Evolutionary conservation across 768 basidiomycete species (phyloP).

Genomic region (Saitozyma podzolica): DNA sequence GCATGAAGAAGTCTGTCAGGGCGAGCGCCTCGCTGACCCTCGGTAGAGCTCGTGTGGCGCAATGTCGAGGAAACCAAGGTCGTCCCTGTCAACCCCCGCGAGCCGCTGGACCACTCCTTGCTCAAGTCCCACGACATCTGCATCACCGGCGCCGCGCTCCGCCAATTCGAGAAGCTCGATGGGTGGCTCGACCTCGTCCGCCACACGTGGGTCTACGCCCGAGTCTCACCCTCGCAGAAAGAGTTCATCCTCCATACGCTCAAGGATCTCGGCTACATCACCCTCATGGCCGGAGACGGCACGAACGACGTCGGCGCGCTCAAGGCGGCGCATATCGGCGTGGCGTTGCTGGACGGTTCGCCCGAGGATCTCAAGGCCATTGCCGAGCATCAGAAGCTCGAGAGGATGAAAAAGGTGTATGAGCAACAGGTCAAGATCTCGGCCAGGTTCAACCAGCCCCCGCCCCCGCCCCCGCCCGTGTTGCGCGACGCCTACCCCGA

Average conservation of each 20-base stretch:
- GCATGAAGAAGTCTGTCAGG: not conserved
- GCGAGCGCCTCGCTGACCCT: not conserved
- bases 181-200: conserved; percentile 78
- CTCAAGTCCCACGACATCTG: conserved; percentile 93
- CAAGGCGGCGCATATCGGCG: conserved; percentile 96
- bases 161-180: conserved; percentile 72
- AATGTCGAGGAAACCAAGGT: conserved; percentile 88
- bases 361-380: conserved; percentile 89
- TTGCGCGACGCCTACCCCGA: conserved; percentile 87
- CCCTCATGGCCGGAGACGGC: conserved; percentile 98
- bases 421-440: conserved; percentile 92
- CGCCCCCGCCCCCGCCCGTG: conserved; percentile 85
- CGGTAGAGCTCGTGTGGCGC: conserved; percentile 80
- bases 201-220: conserved; percentile 97
- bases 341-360: conserved; percentile 87
- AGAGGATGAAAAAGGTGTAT: conserved; percentile 94
- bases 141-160: conserved; percentile 89
- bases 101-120: conserved; percentile 73
- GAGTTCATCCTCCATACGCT: conserved; percentile 90
- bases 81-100: conserved; percentile 76
- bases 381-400: conserved; percentile 83
- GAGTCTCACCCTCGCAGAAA: conserved; percentile 93
- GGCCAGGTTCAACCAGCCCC: conserved; percentile 83
- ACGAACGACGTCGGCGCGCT: conserved; percentile 98
- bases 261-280: conserved; percentile 83